Percentiles rank a stretch among this genome's conserved stretches.
phyloP scores from a whole-genome alignment of 257 asterid genomes.

The Solanum chiquidenum region DNA sequence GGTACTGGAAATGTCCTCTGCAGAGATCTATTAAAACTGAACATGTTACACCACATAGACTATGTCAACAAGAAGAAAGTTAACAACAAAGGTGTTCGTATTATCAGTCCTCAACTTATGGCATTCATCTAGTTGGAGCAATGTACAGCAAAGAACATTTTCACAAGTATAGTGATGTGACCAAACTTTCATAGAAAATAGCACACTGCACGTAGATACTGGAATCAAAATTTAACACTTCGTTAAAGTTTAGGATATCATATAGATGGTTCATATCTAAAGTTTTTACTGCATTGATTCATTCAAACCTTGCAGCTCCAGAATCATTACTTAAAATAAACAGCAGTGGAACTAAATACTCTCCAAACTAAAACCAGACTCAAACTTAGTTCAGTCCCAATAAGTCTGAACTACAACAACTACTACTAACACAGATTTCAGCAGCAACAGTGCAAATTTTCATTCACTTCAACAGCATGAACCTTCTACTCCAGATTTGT shows the following conservation, averaged over 20 bases:
- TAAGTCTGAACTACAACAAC: not conserved
- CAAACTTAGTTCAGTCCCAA: not conserved
- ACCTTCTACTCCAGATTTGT: not conserved
- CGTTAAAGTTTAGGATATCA: not conserved
- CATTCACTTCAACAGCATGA: not conserved
- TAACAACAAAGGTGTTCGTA: not conserved
- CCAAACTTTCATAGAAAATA: not conserved
- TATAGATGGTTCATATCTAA: not conserved
- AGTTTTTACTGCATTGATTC: not conserved
- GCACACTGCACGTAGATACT: not conserved
- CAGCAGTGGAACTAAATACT: not conserved
- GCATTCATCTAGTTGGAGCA: not conserved
- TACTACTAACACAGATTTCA: not conserved
- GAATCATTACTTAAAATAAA: not conserved
- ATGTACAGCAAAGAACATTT: not conserved
- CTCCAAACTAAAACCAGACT: not conserved
- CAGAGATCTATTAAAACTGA: not conserved
- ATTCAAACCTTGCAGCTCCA: not conserved
- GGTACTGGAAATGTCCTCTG: not conserved
- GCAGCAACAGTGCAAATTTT: not conserved
- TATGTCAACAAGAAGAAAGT: not conserved
- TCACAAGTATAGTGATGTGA: not conserved
- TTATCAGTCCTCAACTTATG: not conserved
- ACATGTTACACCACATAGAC: not conserved
- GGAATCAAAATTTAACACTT: not conserved